phyloP scores from a whole-genome alignment of 352 stramenopile species.

The Pythium periplocum region DNA sequence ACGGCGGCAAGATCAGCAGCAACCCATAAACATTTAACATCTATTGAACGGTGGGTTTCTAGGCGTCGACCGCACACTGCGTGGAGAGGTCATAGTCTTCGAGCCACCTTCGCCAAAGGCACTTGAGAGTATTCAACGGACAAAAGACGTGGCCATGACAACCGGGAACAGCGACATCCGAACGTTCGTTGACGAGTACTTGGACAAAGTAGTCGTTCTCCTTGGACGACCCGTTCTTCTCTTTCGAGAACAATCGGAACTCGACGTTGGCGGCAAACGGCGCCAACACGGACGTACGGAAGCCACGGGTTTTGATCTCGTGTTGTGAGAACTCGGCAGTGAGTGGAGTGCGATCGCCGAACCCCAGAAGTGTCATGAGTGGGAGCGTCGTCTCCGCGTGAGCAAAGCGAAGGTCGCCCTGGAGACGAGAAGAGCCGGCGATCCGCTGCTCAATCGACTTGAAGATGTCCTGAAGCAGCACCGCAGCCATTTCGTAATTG shows the following conservation, averaged over 20 bases:
- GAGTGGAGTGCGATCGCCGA: conserved; percentile 30
- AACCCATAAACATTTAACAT: no score
- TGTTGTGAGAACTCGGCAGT: conserved; percentile 24
- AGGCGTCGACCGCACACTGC: conserved; percentile 17
- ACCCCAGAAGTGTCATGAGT: conserved; percentile 62
- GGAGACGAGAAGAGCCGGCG: conserved; percentile 22
- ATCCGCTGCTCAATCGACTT: conserved; percentile 41
- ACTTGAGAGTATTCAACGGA: conserved; percentile 34
- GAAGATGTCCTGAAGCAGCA: conserved; percentile 56
- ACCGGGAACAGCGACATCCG: conserved; percentile 27
- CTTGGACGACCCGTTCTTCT: conserved; percentile 12
- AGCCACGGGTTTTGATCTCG: conserved; percentile 39
- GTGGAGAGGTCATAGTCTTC: conserved; percentile 38
- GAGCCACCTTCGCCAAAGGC: conserved; percentile 28
- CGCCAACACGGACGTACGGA: conserved; percentile 48
- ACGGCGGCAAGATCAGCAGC: no score
- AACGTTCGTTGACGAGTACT: conserved; percentile 31
- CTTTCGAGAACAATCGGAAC: conserved; percentile 49
- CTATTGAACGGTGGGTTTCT: no score
- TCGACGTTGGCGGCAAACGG: conserved; percentile 73
- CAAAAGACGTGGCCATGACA: conserved; percentile 36
- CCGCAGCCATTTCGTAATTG: conserved; percentile 69
- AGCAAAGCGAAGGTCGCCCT: conserved; percentile 56
- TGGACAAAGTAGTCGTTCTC: conserved; percentile 21
- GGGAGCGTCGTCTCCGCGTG: conserved; percentile 73